Evolutionary conservation across 352 stramenopile genomes (phyloP).

Genomic region (Phytophthora meadii): DNA sequence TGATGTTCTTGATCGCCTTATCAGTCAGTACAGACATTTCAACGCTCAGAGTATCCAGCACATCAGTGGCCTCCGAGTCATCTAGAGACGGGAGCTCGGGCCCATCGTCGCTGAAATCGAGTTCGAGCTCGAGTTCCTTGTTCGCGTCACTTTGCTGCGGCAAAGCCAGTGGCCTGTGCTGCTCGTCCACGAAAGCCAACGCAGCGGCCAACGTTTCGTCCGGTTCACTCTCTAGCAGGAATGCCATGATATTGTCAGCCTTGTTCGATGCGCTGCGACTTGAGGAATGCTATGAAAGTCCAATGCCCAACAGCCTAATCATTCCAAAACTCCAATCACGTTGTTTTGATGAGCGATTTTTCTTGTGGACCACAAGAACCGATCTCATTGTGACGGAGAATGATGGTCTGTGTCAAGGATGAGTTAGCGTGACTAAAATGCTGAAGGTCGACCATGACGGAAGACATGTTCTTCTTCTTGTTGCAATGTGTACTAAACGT

Average conservation of each 20-base stretch:
- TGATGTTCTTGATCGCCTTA: slow-evolving; percentile 20
- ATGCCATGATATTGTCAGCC: slow-evolving; percentile 17
- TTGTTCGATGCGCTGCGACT: slow-evolving; percentile 7
- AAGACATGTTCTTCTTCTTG: too few species aligned
- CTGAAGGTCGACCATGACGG: too few species aligned
- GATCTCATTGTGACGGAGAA: not conserved
- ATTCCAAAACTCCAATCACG: slow-evolving; percentile 9
- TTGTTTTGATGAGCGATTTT: slow-evolving; percentile 18
- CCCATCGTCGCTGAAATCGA: slow-evolving; percentile 6
- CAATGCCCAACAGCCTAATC: not conserved
- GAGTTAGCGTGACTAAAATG: too few species aligned
- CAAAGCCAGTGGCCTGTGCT: slow-evolving; percentile 3
- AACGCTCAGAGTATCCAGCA: slow-evolving; percentile 34
- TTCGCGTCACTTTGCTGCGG: not conserved
- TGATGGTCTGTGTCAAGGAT: slow-evolving; percentile 8
- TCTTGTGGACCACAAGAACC: slow-evolving; percentile 10
- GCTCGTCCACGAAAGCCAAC: slow-evolving; percentile 37
- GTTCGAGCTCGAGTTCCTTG: not conserved
- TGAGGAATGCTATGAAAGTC: slow-evolving; percentile 20
- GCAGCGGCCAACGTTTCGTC: slow-evolving; percentile 36
- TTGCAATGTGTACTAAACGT: too few species aligned
- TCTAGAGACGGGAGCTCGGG: slow-evolving; percentile 20
- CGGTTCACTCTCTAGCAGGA: slow-evolving; percentile 35
- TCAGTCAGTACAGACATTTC: slow-evolving; percentile 14
- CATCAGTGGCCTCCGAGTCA: slow-evolving; percentile 24